Evolutionary conservation across 768 basidiomycete genomes (phyloP).

Genomic region (Gymnopilus junonius): DNA sequence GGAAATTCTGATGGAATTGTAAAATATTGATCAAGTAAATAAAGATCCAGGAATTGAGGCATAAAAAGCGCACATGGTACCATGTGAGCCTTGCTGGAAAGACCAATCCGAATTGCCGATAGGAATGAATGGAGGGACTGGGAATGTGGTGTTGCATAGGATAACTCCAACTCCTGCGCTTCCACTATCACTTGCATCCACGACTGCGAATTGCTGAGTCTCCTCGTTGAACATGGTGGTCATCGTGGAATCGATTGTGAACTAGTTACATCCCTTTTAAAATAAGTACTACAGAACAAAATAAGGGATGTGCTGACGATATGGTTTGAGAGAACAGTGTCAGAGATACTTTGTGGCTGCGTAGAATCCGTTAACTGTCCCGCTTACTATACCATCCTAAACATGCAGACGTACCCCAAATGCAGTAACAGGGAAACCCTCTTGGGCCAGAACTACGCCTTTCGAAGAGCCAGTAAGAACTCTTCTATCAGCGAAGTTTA

Average conservation of each 20-base stretch:
- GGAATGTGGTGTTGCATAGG: slow-evolving; percentile 3
- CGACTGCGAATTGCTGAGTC: slow-evolving; percentile 11
- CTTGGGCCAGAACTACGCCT: not conserved
- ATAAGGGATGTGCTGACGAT: not conserved
- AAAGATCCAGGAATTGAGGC: not conserved
- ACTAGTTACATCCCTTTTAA: not conserved
- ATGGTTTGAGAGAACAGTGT: slow-evolving; percentile 5
- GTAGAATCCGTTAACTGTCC: not conserved
- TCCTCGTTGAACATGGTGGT: slow-evolving; percentile 12
- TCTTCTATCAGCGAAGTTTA: not conserved
- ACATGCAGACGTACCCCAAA: not conserved
- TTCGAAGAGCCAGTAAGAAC: not conserved
- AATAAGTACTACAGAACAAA: no score
- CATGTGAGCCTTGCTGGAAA: slow-evolving; percentile 3
- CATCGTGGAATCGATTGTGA: slow-evolving; percentile 10
- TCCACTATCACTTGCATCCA: slow-evolving; percentile 11
- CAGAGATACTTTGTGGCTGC: not conserved
- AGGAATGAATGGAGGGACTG: slow-evolving; percentile 3
- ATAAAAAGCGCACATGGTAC: slow-evolving; percentile 11
- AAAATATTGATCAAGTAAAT: not conserved
- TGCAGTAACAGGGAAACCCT: slow-evolving; percentile 6
- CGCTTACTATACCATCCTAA: not conserved
- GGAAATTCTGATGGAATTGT: not conserved
- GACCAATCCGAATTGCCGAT: slow-evolving; percentile 15
- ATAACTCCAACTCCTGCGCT: slow-evolving; percentile 3